Evolutionary conservation across 1,139 yeast species (phyloP), one percentile per base, ranked within the genome.

Genomic region (Insectozyma bohioensis): DNA sequence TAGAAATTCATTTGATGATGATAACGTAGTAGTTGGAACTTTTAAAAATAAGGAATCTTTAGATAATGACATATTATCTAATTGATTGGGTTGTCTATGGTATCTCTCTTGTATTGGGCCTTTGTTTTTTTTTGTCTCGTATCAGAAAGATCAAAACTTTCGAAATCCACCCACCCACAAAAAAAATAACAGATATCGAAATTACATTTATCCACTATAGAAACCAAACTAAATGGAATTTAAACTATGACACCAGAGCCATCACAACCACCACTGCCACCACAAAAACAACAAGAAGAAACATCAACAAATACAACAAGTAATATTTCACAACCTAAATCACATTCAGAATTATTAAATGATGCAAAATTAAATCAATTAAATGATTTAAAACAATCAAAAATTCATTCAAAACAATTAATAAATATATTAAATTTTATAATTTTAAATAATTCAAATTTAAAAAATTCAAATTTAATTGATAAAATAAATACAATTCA

Each of bases 401-500:
- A 53, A 10, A 46, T 42, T 1, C 48, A 58, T 15, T 57, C 63
- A 8, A 48, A 50, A 24, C 69, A 63, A 33, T 43, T 67, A n/a
- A 42, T 47, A 4, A 40, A 41, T 9, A 43, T 62, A 1, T 31
- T 67, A 8, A 45, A 49, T 5, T 43, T 57, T 3, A 31, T 67
- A 5, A 40, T 63, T 7, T 41, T 43, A 18, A 43, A 52, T 30
- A 64, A 67, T 35, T 63, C 71, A 7, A 34, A 32, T 24, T n/a
- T n/a, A n/a, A 45, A 45, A 20, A 52, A 58, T 7, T 46, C 67
- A 1, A 43, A 60, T 1, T 44, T 63, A 6, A 39, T 68, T 8
- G 74, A 68, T 38, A 68, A 68, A 43, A 65, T 68, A 35, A 55
- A 68, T n/a, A 67, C 74, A 7, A 64, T 69, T 8, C 73, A 67